phyloP scores from a whole-genome alignment of 805 yeast genomes.

The Yarrowia osloensis region DNA sequence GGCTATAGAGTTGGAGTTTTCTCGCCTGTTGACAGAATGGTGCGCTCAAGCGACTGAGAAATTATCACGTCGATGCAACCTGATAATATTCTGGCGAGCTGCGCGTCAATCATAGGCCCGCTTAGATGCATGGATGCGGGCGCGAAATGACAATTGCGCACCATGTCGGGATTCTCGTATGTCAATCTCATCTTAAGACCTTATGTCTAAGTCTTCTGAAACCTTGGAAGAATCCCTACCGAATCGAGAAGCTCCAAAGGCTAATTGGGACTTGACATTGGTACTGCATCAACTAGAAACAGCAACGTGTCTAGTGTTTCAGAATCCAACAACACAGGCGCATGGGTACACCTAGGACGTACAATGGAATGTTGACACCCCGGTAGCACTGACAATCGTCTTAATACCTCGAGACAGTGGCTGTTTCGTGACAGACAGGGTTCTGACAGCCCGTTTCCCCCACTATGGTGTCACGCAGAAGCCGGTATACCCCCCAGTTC shows the following conservation, averaged over 20 bases:
- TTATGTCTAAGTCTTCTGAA: slow-evolving; percentile 5
- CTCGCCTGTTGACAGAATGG: slow-evolving; percentile 14
- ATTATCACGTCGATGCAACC: not conserved
- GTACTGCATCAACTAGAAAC: slow-evolving; percentile 10
- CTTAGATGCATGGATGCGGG: not conserved
- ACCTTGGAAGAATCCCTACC: slow-evolving; percentile 17
- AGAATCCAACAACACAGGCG: slow-evolving; percentile 2
- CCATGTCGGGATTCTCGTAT: not conserved
- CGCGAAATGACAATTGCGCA: not conserved
- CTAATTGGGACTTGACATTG: not conserved
- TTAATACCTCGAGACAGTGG: too few species aligned
- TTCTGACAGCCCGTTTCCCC: not conserved
- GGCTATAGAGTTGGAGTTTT: not conserved
- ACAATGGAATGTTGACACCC: not conserved
- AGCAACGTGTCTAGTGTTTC: slow-evolving; percentile 27
- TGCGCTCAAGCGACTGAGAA: not conserved
- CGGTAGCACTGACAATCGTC: not conserved
- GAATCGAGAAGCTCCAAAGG: slow-evolving; percentile 9
- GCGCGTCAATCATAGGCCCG: not conserved
- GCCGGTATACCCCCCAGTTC: not conserved
- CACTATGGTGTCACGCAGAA: too few species aligned
- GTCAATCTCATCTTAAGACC: slow-evolving; percentile 7
- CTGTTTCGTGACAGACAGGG: too few species aligned
- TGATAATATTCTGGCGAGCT: not conserved
- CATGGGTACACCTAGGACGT: slow-evolving; percentile 2